Evolutionary conservation across 371 early-diverging fungal genomes (phyloP).

Genomic region (Mortierella polycephala): DNA sequence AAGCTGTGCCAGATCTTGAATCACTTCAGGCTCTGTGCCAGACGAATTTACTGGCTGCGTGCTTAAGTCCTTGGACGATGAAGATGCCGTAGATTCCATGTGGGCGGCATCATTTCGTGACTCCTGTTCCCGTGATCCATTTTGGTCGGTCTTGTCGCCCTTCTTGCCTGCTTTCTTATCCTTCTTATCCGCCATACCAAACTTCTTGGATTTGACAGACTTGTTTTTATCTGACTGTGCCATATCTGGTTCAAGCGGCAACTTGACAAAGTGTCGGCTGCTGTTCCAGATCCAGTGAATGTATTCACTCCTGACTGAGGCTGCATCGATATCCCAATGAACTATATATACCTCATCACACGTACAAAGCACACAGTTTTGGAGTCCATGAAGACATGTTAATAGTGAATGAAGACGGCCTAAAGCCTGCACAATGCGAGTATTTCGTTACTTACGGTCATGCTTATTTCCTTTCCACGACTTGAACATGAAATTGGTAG

Average conservation of each 20-base stretch:
- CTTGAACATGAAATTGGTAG: conserved; percentile 24
- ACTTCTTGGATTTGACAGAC: conserved; percentile 2
- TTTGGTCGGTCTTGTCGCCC: conserved; percentile 2
- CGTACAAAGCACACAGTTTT: too few species aligned
- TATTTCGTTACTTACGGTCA: conserved; percentile 25
- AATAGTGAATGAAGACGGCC: background rate
- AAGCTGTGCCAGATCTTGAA: conserved; percentile 28
- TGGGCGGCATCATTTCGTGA: background rate
- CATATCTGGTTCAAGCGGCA: conserved; percentile 27
- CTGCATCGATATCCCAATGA: conserved; percentile 45
- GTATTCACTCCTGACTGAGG: conserved; percentile 18
- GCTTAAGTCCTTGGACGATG: background rate
- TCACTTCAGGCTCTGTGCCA: conserved; percentile 11
- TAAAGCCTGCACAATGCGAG: too few species aligned
- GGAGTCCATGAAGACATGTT: background rate
- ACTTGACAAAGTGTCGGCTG: conserved; percentile 15
- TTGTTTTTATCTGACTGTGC: conserved; percentile 22
- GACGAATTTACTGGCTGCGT: background rate
- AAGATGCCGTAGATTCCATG: background rate
- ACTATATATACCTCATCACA: background rate
- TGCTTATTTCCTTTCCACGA: conserved; percentile 38
- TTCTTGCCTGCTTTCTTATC: background rate
- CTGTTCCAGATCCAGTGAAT: conserved; percentile 30
- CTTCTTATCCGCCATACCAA: background rate
- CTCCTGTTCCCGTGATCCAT: background rate